phyloP scores from a whole-genome alignment of 2,329 filamentous ascomycete species.

The Colletotrichum sp. region DNA sequence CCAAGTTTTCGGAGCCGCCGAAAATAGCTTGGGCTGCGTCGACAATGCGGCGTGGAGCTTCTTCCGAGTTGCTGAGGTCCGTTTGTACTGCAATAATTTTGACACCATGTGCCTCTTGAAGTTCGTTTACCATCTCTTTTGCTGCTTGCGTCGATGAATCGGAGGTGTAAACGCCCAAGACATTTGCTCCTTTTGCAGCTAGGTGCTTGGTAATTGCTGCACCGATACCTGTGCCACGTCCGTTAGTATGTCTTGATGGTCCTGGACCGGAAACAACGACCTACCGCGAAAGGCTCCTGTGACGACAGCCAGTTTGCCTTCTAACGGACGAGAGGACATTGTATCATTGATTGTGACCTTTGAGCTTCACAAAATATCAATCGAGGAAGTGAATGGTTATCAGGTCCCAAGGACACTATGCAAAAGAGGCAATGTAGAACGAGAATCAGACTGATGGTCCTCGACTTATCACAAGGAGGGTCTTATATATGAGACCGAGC shows the following conservation, averaged over 20 bases:
- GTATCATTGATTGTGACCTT: too few species aligned
- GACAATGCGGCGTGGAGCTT: slow-evolving; percentile 62
- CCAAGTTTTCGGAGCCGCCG: slow-evolving; percentile 55
- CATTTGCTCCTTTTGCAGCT: slow-evolving; percentile 70
- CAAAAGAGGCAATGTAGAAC: too few species aligned
- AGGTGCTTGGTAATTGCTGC: slow-evolving; percentile 67
- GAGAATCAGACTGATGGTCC: too few species aligned
- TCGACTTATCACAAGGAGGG: too few species aligned
- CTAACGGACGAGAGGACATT: not conserved
- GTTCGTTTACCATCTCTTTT: slow-evolving; percentile 26
- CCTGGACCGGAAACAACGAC: not conserved
- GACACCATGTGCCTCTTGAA: slow-evolving; percentile 64
- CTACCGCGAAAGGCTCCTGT: not conserved
- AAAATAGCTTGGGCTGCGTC: slow-evolving; percentile 64
- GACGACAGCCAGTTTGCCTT: not conserved
- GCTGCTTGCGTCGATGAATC: slow-evolving; percentile 32
- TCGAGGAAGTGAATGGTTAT: too few species aligned
- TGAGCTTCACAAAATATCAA: too few species aligned
- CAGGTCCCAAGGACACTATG: too few species aligned
- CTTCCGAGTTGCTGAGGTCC: slow-evolving; percentile 68
- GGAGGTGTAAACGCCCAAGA: slow-evolving; percentile 73
- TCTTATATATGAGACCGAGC: too few species aligned
- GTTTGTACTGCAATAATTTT: slow-evolving; percentile 70
- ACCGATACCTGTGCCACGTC: slow-evolving; percentile 67
- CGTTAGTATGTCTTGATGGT: not conserved